These are phyloP conservation scores for Heliosperma pusillum DNA, from an alignment of 148 eudicot genomes.

Conservation along the genomic window DNA sequence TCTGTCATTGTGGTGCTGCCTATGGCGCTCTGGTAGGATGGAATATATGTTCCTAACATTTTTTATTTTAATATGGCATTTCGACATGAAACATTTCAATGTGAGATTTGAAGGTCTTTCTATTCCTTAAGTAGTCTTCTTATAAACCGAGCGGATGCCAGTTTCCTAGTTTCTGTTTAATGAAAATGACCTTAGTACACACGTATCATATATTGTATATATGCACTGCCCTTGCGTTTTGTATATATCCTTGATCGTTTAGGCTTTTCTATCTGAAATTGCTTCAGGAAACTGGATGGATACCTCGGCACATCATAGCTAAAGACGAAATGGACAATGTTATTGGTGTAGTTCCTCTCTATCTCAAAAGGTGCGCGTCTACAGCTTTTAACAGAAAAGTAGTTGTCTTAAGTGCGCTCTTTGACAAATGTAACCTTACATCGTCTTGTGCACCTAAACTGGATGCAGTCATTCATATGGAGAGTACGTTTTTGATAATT, in stretches of 20 bases:
- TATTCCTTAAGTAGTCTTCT: slow-evolving; percentile 1
- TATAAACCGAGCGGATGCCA: not conserved
- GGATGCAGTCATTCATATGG: slow-evolving; percentile 93
- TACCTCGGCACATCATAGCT: slow-evolving; percentile 72
- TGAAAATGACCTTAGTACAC: not conserved
- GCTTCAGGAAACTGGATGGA: slow-evolving; percentile 92
- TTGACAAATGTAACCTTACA: slow-evolving; percentile 5
- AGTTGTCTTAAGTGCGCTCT: not conserved
- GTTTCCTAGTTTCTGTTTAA: not conserved
- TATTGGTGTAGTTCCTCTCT: slow-evolving; percentile 79
- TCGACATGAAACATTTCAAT: not conserved
- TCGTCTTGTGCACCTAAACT: slow-evolving; percentile 20
- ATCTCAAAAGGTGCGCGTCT: slow-evolving; percentile 75
- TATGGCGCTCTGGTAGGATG: too few relatives aligned
- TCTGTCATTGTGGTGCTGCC: too few relatives aligned
- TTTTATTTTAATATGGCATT: too few relatives aligned
- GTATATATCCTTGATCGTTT: not conserved
- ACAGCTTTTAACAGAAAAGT: not conserved
- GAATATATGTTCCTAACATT: too few relatives aligned
- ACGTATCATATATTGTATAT: slow-evolving; percentile 1
- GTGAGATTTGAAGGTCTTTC: not conserved
- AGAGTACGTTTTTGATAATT: slow-evolving; percentile 95
- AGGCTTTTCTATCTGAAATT: slow-evolving; percentile 16
- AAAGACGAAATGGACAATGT: slow-evolving; percentile 62
- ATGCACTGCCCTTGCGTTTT: not conserved